These are phyloP conservation scores for Delitschia confertaspora DNA, from an alignment of 495 filamentous ascomycete species.

Conservation along the genomic window DNA sequence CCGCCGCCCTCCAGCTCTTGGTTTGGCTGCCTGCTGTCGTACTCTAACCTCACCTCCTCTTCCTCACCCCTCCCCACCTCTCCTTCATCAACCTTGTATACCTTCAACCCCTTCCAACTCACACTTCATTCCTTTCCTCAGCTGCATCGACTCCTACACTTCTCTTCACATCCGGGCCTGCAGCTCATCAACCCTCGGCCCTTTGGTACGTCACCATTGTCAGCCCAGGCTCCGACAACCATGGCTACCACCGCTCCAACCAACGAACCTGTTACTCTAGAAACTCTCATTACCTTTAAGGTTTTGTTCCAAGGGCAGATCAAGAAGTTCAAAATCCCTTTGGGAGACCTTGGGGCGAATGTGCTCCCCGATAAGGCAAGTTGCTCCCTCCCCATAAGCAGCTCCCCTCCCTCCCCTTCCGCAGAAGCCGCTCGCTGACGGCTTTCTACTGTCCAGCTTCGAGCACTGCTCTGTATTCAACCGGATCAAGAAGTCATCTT, in stretches of 20 bases:
- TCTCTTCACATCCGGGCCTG: slow-evolving; percentile 6
- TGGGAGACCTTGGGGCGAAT: slow-evolving; percentile 71
- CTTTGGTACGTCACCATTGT: slow-evolving; percentile 16
- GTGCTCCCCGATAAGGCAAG: slow-evolving; percentile 80
- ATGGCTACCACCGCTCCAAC: slow-evolving; percentile 52
- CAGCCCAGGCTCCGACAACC: slow-evolving; percentile 18
- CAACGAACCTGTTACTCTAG: slow-evolving; percentile 47
- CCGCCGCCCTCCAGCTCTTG: too few relatives aligned
- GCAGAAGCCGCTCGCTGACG: slow-evolving; percentile 1
- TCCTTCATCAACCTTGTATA: slow-evolving; percentile 11
- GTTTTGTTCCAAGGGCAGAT: slow-evolving; percentile 61
- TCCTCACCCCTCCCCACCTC: slow-evolving; percentile 5
- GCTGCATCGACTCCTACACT: slow-evolving; percentile 6
- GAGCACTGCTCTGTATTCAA: slow-evolving; percentile 61
- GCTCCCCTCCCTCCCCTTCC: slow-evolving; percentile 2
- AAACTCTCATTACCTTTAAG: slow-evolving; percentile 80
- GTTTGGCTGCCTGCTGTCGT: slow-evolving; percentile 9
- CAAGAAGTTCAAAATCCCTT: slow-evolving; percentile 79
- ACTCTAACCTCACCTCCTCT: background rate
- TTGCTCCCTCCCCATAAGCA: slow-evolving; percentile 32
- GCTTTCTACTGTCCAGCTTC: slow-evolving; percentile 51
- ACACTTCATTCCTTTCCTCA: background rate
- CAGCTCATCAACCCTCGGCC: background rate
- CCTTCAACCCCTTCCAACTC: slow-evolving; percentile 1
- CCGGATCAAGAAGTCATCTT: slow-evolving; percentile 59